Conservation (phyloP, 1,139 yeast species). For the Blastobotrys malaysiensis region DNA sequence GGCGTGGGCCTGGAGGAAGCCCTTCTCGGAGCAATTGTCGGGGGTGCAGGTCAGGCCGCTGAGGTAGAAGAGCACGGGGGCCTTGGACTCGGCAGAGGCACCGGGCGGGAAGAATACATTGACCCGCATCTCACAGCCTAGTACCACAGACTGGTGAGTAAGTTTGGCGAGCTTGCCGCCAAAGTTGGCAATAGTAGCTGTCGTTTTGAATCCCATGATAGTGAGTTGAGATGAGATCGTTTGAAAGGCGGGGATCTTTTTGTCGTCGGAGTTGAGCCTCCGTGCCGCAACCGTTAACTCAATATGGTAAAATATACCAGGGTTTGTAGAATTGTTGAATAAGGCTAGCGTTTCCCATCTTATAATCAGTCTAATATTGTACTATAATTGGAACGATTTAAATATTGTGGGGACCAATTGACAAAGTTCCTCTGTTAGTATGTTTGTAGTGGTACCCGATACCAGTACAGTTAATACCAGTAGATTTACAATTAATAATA, state of each 20-base stretch:
- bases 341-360: too few species aligned
- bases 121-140: slow-evolving; percentile 74
- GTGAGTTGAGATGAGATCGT: not conserved
- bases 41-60: slow-evolving; percentile 95
- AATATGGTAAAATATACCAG: too few species aligned
- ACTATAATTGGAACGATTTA: too few species aligned
- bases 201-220: slow-evolving; percentile 16
- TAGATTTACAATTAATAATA: too few species aligned
- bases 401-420: too few species aligned
- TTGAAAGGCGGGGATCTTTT: not conserved
- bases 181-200: slow-evolving; percentile 49
- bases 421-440: too few species aligned
- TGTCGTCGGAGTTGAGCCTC: not conserved
- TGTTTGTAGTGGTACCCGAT: too few species aligned
- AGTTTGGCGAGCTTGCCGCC: slow-evolving; percentile 76
- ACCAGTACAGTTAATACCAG: too few species aligned
- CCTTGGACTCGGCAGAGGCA: slow-evolving; percentile 35
- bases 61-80: slow-evolving; percentile 74
- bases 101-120: slow-evolving; percentile 74
- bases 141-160: slow-evolving; percentile 59
- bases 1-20: slow-evolving; percentile 79
- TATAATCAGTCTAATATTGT: too few species aligned
- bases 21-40: slow-evolving; percentile 91
- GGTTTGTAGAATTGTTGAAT: too few species aligned
- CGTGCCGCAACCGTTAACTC: not conserved